Percentiles rank a stretch among this genome's conserved stretches.
phyloP scores from a whole-genome alignment of 2,329 filamentous ascomycete genomes.

The Rhynchosporium agropyri region DNA sequence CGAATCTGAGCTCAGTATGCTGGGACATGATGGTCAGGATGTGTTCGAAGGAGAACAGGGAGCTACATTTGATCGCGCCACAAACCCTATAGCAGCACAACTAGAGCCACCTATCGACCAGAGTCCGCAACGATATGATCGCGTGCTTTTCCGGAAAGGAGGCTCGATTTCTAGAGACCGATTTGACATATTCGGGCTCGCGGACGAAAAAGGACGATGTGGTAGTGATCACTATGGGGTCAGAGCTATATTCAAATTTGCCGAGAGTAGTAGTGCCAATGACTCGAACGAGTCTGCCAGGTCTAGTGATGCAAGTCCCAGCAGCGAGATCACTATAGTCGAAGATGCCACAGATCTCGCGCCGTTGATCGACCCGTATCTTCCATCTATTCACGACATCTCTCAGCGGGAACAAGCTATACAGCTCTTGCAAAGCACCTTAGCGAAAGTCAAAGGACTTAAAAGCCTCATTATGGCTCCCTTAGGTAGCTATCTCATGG shows the following conservation, averaged over 20 bases:
- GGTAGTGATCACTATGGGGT: conserved; percentile 60
- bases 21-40: neutral
- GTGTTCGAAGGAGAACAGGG: conserved; percentile 62
- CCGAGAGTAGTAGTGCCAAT: neutral
- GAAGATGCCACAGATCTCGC: conserved; percentile 37
- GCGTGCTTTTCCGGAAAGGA: conserved; percentile 57
- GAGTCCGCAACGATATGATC: conserved; percentile 66
- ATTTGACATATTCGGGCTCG: conserved; percentile 62
- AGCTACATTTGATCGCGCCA: conserved; percentile 63
- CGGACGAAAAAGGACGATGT: conserved; percentile 34
- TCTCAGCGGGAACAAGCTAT: conserved; percentile 49
- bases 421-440: conserved; percentile 47
- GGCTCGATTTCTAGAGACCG: conserved; percentile 45
- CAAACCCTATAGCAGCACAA: conserved; percentile 58
- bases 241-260: conserved; percentile 49
- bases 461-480: conserved; percentile 40
- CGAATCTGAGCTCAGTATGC: conserved; percentile 45
- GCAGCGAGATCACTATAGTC: neutral
- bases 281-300: neutral
- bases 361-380: conserved; percentile 44
- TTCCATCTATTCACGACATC: conserved; percentile 53
- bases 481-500: conserved; percentile 62
- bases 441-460: conserved; percentile 44
- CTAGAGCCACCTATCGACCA: conserved; percentile 52
- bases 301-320: neutral